phyloP scores from a whole-genome alignment of 352 stramenopile species.

The Thalassiosira exigua region DNA sequence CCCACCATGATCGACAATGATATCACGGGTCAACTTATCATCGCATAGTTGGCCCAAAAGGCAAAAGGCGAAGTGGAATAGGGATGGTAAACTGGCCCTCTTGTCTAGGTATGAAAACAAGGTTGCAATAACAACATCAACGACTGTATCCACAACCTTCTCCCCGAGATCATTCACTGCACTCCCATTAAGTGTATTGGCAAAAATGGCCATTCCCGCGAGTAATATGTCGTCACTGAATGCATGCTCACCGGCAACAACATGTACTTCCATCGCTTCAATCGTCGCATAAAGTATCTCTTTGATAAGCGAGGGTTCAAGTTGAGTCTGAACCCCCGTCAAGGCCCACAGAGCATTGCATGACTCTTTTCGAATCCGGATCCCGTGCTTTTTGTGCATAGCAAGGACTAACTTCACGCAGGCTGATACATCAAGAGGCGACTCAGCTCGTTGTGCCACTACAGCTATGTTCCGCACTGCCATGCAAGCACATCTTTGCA shows the following conservation, averaged over 20 bases:
- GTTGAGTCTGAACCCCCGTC: conserved; percentile 5
- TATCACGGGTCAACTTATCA: conserved; percentile 4
- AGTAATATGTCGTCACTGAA: conserved; percentile 14
- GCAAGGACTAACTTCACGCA: not conserved
- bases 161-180: not conserved
- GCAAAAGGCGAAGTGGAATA: conserved; percentile 16
- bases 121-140: conserved; percentile 10
- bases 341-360: conserved; percentile 27
- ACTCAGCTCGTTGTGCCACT: not conserved
- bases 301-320: not conserved
- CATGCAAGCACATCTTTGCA: conserved; percentile 16
- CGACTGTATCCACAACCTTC: conserved; percentile 7
- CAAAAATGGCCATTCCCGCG: conserved; percentile 19
- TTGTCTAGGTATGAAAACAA: conserved; percentile 32
- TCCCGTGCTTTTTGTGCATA: not conserved
- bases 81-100: conserved; percentile 7
- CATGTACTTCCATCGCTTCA: conserved; percentile 7
- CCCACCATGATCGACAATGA: conserved; percentile 58
- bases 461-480: conserved; percentile 2
- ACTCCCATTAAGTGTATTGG: conserved; percentile 8
- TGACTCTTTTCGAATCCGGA: not conserved
- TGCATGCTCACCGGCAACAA: not conserved
- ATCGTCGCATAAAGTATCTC: conserved; percentile 6
- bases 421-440: not conserved
- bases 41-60: not conserved